Percentiles rank a stretch among this genome's conserved stretches.
These are phyloP conservation scores for Lodderomyces beijingensis DNA, from an alignment of 1,139 yeast species.

Conservation along the genomic window DNA sequence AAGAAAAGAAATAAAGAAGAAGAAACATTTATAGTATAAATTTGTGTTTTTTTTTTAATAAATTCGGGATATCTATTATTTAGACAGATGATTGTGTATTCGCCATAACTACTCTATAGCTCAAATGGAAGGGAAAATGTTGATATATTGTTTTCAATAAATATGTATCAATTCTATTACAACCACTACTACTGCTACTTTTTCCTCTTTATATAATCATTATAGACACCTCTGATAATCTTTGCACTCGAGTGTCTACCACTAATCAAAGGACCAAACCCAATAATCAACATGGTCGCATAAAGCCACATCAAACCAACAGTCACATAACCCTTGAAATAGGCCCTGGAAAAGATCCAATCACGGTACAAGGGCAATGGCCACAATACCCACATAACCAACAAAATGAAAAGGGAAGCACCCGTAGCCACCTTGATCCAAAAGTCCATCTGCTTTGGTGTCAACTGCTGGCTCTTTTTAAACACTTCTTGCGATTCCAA, in stretches of 20 bases:
- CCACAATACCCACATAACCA: conserved; percentile 40
- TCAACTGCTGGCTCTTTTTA: conserved; percentile 8
- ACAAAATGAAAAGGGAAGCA: conserved; percentile 22
- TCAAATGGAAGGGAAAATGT: no score
- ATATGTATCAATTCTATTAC: no score
- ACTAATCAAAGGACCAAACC: conserved; percentile 34
- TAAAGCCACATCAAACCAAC: conserved; percentile 39
- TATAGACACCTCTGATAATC: conserved; percentile 21
- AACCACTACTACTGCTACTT: background rate
- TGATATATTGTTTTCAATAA: no score
- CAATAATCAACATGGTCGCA: conserved; percentile 26
- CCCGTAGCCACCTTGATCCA: conserved; percentile 28
- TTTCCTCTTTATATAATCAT: conserved; percentile 13
- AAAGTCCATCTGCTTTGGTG: conserved; percentile 14
- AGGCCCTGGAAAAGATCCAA: conserved; percentile 35
- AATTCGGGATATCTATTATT: no score
- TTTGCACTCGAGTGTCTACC: conserved; percentile 26
- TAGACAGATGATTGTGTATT: no score
- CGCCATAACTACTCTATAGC: no score
- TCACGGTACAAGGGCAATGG: conserved; percentile 45
- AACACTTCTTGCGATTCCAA: conserved; percentile 1
- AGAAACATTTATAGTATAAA: no score
- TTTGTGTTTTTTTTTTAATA: no score
- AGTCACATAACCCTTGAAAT: conserved; percentile 39
- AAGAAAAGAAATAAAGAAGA: no score